Conservation (phyloP, 495 filamentous ascomycete genomes). For the Staphylotrichum longicolle region DNA sequence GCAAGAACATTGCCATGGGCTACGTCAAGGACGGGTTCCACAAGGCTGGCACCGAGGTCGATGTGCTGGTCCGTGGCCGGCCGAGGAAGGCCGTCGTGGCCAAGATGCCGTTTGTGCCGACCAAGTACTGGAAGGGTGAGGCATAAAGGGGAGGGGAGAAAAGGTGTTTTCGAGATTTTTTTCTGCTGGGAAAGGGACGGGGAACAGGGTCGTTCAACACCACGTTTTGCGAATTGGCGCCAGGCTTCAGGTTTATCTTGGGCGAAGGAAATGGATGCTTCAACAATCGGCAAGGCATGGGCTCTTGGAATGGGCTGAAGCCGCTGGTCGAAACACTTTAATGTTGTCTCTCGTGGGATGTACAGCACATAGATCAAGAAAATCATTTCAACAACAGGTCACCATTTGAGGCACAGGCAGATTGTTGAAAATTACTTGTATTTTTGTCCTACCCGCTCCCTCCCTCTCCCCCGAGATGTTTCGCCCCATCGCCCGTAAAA, state of each 20-base stretch:
- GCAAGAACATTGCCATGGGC: constrained; percentile 92
- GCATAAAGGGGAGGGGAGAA: constrained; percentile 10
- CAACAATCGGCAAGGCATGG: constrained; percentile 6
- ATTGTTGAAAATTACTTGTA: constrained; percentile 22
- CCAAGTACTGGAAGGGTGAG: constrained; percentile 64
- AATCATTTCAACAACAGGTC: constrained; percentile 11
- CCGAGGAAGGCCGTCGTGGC: constrained; percentile 72
- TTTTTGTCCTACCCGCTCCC: constrained; percentile 5
- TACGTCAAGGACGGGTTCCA: constrained; percentile 82
- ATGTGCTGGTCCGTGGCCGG: constrained; percentile 78
- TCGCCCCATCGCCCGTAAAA: neutral
- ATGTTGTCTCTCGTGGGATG: neutral
- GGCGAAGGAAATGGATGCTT: constrained; percentile 1
- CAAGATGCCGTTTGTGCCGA: constrained; percentile 92
- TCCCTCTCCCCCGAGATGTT: neutral
- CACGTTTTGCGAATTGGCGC: constrained; percentile 17
- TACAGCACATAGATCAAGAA: neutral
- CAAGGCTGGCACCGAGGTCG: constrained; percentile 82
- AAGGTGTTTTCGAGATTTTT: too few relatives aligned
- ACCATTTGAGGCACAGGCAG: neutral
- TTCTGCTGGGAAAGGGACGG: neutral
- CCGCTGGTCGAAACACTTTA: neutral
- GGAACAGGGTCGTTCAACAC: constrained; percentile 25
- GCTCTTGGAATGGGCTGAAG: neutral
- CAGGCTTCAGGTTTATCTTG: neutral